Conservation (phyloP, 1,284 basidiomycete species). For the Meripilus lineatus region DNA sequence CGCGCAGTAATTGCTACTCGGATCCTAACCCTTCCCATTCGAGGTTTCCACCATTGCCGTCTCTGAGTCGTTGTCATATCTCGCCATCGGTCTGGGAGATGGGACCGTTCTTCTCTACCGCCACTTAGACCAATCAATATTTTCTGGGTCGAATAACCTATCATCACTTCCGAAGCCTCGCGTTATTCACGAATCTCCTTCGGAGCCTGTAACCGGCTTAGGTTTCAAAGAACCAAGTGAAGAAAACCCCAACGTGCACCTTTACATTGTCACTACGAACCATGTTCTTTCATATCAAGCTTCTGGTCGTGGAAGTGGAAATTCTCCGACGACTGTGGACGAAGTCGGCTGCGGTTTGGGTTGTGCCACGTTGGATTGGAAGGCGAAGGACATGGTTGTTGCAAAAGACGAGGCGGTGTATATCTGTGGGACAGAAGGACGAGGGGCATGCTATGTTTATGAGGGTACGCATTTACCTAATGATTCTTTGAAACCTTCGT, state of each 20-base stretch:
- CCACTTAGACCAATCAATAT: constrained; percentile 85
- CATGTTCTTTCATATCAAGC: constrained; percentile 76
- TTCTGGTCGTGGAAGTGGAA: constrained; percentile 71
- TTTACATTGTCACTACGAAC: constrained; percentile 88
- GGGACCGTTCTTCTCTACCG: constrained; percentile 92
- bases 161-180: constrained; percentile 78
- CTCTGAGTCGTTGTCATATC: constrained; percentile 76
- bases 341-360: constrained; percentile 83
- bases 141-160: constrained; percentile 54
- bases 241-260: constrained; percentile 48
- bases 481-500: constrained; percentile 6
- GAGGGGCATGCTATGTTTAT: constrained; percentile 86
- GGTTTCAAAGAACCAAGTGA: constrained; percentile 74
- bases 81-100: constrained; percentile 90
- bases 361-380: constrained; percentile 79
- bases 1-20: constrained; percentile 1
- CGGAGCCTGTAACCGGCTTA: constrained; percentile 88
- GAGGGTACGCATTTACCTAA: constrained; percentile 54
- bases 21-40: too few relatives aligned
- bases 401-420: constrained; percentile 94
- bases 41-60: constrained; percentile 82
- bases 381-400: constrained; percentile 71
- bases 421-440: constrained; percentile 77
- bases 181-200: constrained; percentile 70
- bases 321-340: constrained; percentile 67